Percentiles rank a stretch among this genome's conserved stretches.
Conservation (phyloP, 345 rosid genomes). For the Melaleuca alternifolia region DNA sequence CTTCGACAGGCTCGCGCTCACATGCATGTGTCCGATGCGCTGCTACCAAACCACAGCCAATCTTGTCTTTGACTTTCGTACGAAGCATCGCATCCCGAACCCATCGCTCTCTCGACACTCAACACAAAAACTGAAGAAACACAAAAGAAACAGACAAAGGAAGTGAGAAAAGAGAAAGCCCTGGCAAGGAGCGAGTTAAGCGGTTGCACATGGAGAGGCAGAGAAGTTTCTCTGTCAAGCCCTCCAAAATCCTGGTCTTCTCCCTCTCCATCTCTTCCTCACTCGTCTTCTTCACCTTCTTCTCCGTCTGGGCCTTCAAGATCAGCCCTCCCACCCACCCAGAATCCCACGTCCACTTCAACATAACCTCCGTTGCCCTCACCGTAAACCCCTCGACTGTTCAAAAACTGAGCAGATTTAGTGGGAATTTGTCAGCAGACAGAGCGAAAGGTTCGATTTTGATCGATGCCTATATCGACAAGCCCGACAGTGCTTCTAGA, state of each 20-base stretch:
- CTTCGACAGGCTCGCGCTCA: neutral
- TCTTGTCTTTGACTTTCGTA: neutral
- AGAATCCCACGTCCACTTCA: conserved; percentile 26
- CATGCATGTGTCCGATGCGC: neutral
- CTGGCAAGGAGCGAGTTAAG: neutral
- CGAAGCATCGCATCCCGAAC: neutral
- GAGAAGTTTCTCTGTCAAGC: conserved; percentile 60
- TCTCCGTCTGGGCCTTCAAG: conserved; percentile 45
- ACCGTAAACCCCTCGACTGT: conserved; percentile 12
- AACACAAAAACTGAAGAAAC: neutral
- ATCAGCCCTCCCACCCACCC: conserved; percentile 36
- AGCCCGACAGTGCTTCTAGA: conserved; percentile 30
- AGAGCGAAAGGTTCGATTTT: conserved; percentile 17
- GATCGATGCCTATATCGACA: conserved; percentile 14
- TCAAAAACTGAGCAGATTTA: conserved; percentile 9
- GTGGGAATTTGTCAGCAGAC: conserved; percentile 15
- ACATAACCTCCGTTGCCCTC: conserved; percentile 6
- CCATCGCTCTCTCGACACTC: neutral
- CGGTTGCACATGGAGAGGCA: conserved; percentile 57
- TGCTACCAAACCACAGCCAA: neutral
- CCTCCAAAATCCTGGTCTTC: conserved; percentile 44
- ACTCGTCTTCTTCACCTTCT: conserved; percentile 38
- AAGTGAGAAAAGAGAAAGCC: too few relatives aligned
- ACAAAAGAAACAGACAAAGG: neutral
- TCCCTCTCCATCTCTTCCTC: conserved; percentile 45